These are phyloP conservation scores for Oryza officinalis DNA, from an alignment of 176 grass and related monocot species.

Conservation along the genomic window DNA sequence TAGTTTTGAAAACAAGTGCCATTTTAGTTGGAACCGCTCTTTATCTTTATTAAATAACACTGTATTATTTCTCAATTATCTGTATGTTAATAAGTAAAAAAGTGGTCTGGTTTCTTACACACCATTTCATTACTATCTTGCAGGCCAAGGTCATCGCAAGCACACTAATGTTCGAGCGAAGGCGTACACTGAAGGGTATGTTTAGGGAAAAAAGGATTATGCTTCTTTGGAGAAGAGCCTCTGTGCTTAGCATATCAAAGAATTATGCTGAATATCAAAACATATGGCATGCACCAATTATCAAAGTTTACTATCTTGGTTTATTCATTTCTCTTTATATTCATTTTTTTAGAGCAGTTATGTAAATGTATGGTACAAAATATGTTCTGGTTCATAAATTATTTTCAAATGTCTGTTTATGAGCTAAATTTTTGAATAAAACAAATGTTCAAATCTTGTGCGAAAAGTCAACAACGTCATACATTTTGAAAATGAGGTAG, in stretches of 20 bases:
- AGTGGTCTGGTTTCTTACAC: neutral
- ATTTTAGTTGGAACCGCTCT: neutral
- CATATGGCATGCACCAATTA: neutral
- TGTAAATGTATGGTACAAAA: neutral
- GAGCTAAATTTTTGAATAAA: too few relatives aligned
- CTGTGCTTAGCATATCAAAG: neutral
- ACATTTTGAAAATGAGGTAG: too few relatives aligned
- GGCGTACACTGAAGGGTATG: slow-evolving; percentile 85
- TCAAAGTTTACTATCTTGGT: neutral
- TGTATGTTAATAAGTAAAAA: neutral
- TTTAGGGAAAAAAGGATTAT: neutral
- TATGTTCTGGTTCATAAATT: slow-evolving; percentile 13
- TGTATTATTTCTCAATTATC: neutral
- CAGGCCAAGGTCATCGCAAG: slow-evolving; percentile 68
- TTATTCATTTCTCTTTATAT: slow-evolving; percentile 12
- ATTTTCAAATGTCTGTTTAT: neutral
- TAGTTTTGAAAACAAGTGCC: neutral
- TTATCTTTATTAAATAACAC: neutral
- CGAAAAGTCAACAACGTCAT: too few relatives aligned
- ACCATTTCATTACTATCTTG: slow-evolving; percentile 32
- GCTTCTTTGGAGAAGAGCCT: slow-evolving; percentile 10
- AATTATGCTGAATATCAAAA: neutral
- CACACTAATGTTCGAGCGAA: slow-evolving; percentile 71
- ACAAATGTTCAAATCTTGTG: too few relatives aligned
- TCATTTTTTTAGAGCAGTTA: neutral